A percentile compares a stretch with the other conserved stretches of the same genome.
Conservation (phyloP, 139 green algal species). For the Tetradesmus lagerheimii region DNA sequence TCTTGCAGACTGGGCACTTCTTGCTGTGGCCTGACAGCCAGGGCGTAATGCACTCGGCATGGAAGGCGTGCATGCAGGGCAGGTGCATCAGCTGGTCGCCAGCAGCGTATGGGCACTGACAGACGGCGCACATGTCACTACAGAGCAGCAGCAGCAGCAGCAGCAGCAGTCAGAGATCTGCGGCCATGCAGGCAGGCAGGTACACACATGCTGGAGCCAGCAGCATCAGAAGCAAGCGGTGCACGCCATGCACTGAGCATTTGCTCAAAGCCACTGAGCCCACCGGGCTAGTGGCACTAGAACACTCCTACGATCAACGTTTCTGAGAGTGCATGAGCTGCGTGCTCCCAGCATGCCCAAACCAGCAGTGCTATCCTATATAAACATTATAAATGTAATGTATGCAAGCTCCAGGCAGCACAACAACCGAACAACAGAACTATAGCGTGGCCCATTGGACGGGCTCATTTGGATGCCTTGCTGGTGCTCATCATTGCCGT, state of each 20-base stretch:
- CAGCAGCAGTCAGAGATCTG: not conserved
- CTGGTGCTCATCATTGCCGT: too few species aligned
- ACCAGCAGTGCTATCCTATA: too few species aligned
- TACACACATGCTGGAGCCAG: not conserved
- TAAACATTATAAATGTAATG: too few species aligned
- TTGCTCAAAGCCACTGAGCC: not conserved
- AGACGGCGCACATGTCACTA: constrained; percentile 45
- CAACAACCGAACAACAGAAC: too few species aligned
- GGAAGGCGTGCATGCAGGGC: constrained; percentile 65
- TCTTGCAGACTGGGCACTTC: constrained; percentile 65
- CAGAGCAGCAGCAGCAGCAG: not conserved
- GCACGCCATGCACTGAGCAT: not conserved
- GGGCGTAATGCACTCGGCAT: constrained; percentile 53
- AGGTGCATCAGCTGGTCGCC: constrained; percentile 52
- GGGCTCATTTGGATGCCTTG: too few species aligned
- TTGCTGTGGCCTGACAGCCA: constrained; percentile 59
- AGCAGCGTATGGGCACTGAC: constrained; percentile 23
- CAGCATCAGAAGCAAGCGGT: not conserved
- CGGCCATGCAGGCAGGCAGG: not conserved
- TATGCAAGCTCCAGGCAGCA: too few species aligned
- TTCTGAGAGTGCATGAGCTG: too few species aligned
- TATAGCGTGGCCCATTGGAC: too few species aligned
- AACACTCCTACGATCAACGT: too few species aligned
- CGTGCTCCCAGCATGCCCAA: too few species aligned
- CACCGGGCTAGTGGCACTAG: too few species aligned